These are phyloP conservation scores for Epichloe gansuensis DNA, from an alignment of 2,329 filamentous ascomycete genomes.

Conservation along the genomic window DNA sequence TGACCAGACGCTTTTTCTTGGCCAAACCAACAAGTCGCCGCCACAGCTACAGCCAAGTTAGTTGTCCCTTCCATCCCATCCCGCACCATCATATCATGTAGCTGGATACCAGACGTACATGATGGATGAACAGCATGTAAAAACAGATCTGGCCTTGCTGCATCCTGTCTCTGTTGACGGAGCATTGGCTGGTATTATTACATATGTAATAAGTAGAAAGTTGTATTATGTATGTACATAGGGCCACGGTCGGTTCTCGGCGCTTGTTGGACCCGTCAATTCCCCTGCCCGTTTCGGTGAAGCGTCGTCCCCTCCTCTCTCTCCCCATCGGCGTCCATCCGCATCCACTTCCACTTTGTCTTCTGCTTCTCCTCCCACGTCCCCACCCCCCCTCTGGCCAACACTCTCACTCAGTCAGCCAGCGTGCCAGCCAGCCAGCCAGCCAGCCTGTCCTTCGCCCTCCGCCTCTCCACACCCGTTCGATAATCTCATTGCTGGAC, in stretches of 20 bases:
- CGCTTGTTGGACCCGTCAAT: background rate
- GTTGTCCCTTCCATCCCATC: too few species aligned
- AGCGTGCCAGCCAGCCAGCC: constrained; percentile 1
- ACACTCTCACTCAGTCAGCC: constrained; percentile 11
- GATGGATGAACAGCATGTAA: too few species aligned
- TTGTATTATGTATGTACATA: background rate
- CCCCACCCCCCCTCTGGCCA: background rate
- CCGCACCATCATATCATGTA: too few species aligned
- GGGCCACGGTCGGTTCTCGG: background rate
- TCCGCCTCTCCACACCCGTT: constrained; percentile 22
- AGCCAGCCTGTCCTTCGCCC: constrained; percentile 14
- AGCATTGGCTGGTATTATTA: too few species aligned
- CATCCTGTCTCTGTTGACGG: too few species aligned
- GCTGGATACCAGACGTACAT: too few species aligned
- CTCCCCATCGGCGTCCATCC: background rate
- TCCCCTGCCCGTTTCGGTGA: background rate
- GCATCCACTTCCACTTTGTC: background rate
- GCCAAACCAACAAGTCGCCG: too few species aligned
- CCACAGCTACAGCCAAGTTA: too few species aligned
- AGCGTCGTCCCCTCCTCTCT: background rate
- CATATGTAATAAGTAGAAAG: too few species aligned
- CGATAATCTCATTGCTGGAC: constrained; percentile 17
- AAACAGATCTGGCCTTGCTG: too few species aligned
- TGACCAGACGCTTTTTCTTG: too few species aligned
- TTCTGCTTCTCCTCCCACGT: background rate